phyloP scores from a whole-genome alignment of 805 yeast genomes.

The Candida qinlingensis region DNA sequence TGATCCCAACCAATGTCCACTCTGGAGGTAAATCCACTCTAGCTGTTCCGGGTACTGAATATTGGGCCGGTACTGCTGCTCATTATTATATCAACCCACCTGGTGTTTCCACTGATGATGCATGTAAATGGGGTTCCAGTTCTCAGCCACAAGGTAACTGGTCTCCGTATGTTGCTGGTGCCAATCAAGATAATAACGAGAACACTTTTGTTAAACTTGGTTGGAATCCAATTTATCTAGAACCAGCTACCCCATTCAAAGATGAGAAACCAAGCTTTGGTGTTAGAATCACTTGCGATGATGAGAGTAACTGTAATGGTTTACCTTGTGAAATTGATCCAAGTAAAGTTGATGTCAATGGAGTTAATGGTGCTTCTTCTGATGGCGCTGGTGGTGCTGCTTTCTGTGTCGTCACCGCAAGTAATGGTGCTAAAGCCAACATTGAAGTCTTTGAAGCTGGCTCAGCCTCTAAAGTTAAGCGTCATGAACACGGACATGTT shows the following conservation, averaged over 20 bases:
- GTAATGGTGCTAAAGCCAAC: slow-evolving; percentile 53
- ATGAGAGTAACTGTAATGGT: slow-evolving; percentile 65
- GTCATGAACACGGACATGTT: slow-evolving; percentile 13
- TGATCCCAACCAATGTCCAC: slow-evolving; percentile 74
- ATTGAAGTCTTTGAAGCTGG: slow-evolving; percentile 59
- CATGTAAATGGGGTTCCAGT: slow-evolving; percentile 79
- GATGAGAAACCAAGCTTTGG: slow-evolving; percentile 61
- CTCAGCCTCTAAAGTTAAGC: slow-evolving; percentile 2
- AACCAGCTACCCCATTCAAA: slow-evolving; percentile 48
- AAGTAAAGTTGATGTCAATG: slow-evolving; percentile 51
- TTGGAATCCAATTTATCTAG: slow-evolving; percentile 85
- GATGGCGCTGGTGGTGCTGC: slow-evolving; percentile 61
- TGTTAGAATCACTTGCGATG: slow-evolving; percentile 67
- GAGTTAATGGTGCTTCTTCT: slow-evolving; percentile 34
- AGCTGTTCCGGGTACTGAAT: slow-evolving; percentile 82
- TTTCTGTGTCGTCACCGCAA: slow-evolving; percentile 83
- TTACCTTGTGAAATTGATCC: slow-evolving; percentile 82
- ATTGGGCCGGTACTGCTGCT: slow-evolving; percentile 84
- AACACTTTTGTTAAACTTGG: slow-evolving; percentile 80
- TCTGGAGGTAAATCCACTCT: slow-evolving; percentile 43
- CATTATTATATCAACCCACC: slow-evolving; percentile 84
- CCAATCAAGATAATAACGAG: slow-evolving; percentile 66
- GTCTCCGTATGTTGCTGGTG: slow-evolving; percentile 93
- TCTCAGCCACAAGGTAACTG: slow-evolving; percentile 77
- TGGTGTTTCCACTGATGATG: slow-evolving; percentile 70